These are phyloP conservation scores for Dacryopinax primogenitus DNA, from an alignment of 768 basidiomycete genomes.

Conservation along the genomic window DNA sequence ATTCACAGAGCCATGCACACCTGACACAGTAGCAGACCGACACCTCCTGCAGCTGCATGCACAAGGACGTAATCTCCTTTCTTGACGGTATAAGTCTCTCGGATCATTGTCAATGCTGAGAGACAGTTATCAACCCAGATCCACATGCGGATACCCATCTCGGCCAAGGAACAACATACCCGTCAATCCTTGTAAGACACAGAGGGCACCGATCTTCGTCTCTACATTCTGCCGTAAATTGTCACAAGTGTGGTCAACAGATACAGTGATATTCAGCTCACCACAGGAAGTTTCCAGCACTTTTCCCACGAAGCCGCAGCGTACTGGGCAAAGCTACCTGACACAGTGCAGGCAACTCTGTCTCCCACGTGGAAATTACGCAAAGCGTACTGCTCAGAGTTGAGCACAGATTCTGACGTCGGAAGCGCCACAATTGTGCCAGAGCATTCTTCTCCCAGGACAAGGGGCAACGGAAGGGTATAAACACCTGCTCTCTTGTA, in stretches of 20 bases:
- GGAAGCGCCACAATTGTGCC: conserved; percentile 69
- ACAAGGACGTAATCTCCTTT: conserved; percentile 68
- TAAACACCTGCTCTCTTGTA: conserved; percentile 54
- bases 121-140: not conserved
- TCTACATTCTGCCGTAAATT: conserved; percentile 28
- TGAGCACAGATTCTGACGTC: conserved; percentile 45
- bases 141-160: not conserved
- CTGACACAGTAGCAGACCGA: conserved; percentile 39
- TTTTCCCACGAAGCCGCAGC: conserved; percentile 49
- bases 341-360: conserved; percentile 36
- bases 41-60: conserved; percentile 84
- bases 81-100: conserved; percentile 76
- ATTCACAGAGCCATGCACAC: conserved; percentile 16
- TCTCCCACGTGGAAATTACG: conserved; percentile 55
- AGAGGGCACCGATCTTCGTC: conserved; percentile 51
- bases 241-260: not conserved
- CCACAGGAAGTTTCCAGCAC: conserved; percentile 49
- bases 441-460: conserved; percentile 64
- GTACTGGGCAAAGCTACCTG: conserved; percentile 53
- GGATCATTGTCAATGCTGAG: conserved; percentile 50
- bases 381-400: conserved; percentile 49
- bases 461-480: conserved; percentile 42
- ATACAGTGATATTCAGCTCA: conserved; percentile 15
- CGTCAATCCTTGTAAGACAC: conserved; percentile 64
- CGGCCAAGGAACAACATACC: conserved; percentile 14